Evolutionary conservation across 192 early-diverging fungal genomes (phyloP).

Genomic region (Oehlia diaphana): DNA sequence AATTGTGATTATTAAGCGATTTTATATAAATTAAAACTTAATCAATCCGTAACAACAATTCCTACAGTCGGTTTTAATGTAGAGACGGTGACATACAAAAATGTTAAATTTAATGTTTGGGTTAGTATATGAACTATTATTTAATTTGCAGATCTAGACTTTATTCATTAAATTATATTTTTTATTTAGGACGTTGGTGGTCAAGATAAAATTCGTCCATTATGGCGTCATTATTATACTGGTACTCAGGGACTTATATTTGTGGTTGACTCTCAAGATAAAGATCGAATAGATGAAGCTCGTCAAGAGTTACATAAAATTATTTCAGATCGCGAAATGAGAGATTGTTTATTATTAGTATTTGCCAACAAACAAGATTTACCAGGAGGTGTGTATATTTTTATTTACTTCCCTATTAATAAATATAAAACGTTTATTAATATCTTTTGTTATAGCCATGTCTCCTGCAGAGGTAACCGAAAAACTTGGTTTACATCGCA

Average conservation of each 20-base stretch:
- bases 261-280: conserved; percentile 86
- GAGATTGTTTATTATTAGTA: conserved; percentile 76
- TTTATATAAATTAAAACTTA: conserved; percentile 97
- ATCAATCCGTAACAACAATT: conserved; percentile 97
- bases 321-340: conserved; percentile 82
- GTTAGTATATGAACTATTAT: conserved; percentile 30
- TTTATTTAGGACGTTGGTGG: conserved; percentile 76
- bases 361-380: conserved; percentile 86
- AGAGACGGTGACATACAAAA: conserved; percentile 85
- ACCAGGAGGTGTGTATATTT: conserved; percentile 46
- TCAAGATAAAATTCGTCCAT: conserved; percentile 87
- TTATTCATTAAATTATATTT: not conserved
- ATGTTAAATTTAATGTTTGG: conserved; percentile 81
- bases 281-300: conserved; percentile 86
- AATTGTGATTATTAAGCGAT: conserved; percentile 59
- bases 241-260: conserved; percentile 86
- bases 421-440: not conserved
- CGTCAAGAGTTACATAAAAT: conserved; percentile 80
- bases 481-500: conserved; percentile 78
- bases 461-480: conserved; percentile 94
- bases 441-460: conserved; percentile 61
- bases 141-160: not conserved
- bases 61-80: conserved; percentile 96
- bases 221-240: conserved; percentile 87
- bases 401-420: not conserved